These are phyloP conservation scores for Aspergillus coremiiformis DNA, from an alignment of 495 filamentous ascomycete genomes.

Conservation along the genomic window DNA sequence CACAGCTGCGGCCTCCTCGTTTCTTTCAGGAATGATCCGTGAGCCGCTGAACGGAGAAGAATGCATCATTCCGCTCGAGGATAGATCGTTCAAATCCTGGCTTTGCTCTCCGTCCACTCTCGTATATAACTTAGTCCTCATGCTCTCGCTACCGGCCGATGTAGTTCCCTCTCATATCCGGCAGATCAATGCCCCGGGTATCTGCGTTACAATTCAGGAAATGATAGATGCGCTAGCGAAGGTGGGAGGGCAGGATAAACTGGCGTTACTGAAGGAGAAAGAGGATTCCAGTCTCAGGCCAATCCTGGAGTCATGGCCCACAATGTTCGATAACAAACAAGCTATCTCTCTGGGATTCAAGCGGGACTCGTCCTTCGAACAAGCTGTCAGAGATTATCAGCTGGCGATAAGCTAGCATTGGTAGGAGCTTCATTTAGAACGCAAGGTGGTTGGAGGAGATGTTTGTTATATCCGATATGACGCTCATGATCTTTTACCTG, in stretches of 20 bases:
- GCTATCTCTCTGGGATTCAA: constrained; percentile 51
- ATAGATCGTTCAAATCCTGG: constrained; percentile 54
- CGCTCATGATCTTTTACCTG: background rate
- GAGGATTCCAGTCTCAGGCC: constrained; percentile 51
- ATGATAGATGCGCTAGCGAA: constrained; percentile 63
- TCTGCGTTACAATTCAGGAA: constrained; percentile 60
- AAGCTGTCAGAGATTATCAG: constrained; percentile 49
- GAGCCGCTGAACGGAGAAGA: constrained; percentile 52
- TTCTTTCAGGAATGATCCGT: constrained; percentile 62
- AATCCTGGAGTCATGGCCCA: constrained; percentile 64
- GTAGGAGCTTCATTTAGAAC: constrained; percentile 21
- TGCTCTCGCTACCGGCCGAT: constrained; percentile 44
- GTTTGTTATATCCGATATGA: background rate
- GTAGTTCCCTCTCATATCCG: constrained; percentile 48
- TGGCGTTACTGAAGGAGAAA: constrained; percentile 53
- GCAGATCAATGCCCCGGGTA: constrained; percentile 63
- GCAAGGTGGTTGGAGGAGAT: background rate
- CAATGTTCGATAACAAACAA: constrained; percentile 54
- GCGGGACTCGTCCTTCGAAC: constrained; percentile 49
- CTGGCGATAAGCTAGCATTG: constrained; percentile 22
- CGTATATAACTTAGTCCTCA: constrained; percentile 56
- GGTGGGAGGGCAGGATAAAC: constrained; percentile 58
- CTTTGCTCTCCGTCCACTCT: constrained; percentile 56
- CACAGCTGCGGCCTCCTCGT: constrained; percentile 60
- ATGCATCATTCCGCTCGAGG: constrained; percentile 55